A percentile compares a stretch with the other conserved stretches of the same genome.
These are phyloP conservation scores for Colletotrichum lindemuthianum DNA, from an alignment of 2,329 filamentous ascomycete species.

Conservation along the genomic window DNA sequence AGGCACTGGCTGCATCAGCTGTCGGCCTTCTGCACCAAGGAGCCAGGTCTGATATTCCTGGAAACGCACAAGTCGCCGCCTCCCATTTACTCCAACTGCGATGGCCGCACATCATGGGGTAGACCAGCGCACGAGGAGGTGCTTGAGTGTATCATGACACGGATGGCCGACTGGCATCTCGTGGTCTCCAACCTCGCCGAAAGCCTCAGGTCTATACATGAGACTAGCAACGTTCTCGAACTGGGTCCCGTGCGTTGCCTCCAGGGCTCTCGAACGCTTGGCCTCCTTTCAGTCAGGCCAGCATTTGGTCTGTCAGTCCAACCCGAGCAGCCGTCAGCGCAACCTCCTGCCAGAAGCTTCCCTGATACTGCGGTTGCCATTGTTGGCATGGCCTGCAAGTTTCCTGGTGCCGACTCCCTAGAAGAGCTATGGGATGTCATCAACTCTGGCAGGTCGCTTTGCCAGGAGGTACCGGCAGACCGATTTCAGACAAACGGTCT, in stretches of 20 bases:
- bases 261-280: neutral
- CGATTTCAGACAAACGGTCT: neutral
- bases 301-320: neutral
- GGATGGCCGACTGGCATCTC: slow-evolving; percentile 5
- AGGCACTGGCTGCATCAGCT: neutral
- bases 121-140: neutral
- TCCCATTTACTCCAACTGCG: neutral
- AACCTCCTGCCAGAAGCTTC: neutral
- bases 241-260: neutral
- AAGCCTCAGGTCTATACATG: neutral
- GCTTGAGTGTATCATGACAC: slow-evolving; percentile 1
- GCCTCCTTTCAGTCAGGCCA: neutral
- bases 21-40: neutral
- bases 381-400: slow-evolving; percentile 8
- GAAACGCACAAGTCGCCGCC: neutral
- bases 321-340: neutral
- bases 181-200: neutral
- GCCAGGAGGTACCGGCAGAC: neutral
- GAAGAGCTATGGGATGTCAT: slow-evolving; percentile 5
- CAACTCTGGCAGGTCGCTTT: slow-evolving; percentile 1
- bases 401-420: neutral
- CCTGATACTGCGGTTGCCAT: slow-evolving; percentile 2
- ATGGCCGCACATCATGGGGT: neutral
- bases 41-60: neutral
- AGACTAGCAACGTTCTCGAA: neutral